phyloP scores from a whole-genome alignment of 202 grass and related monocot genomes.

The Setaria italica region DNA sequence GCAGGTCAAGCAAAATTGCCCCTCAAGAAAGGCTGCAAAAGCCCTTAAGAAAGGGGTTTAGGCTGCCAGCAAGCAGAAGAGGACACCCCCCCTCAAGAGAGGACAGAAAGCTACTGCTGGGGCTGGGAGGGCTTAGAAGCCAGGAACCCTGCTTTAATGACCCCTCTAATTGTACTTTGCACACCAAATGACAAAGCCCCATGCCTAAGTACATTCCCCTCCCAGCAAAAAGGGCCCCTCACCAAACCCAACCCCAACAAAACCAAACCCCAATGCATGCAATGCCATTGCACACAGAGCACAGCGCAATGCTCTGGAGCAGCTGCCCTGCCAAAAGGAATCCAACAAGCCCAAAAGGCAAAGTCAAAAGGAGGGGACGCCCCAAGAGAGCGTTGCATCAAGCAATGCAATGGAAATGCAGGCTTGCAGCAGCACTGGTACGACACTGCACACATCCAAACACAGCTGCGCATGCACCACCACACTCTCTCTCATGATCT shows the following conservation, averaged over 20 bases:
- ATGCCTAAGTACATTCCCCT: slow-evolving; percentile 55
- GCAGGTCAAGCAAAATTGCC: slow-evolving; percentile 51
- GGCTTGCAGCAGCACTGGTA: slow-evolving; percentile 14
- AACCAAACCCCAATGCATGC: slow-evolving; percentile 48
- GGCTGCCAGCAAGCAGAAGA: slow-evolving; percentile 34
- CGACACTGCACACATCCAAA: slow-evolving; percentile 20
- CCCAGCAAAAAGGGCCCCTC: slow-evolving; percentile 31
- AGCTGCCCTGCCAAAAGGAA: slow-evolving; percentile 60
- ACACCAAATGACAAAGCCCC: slow-evolving; percentile 58
- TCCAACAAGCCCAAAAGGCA: slow-evolving; percentile 60
- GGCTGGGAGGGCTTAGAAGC: slow-evolving; percentile 37
- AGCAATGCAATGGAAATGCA: slow-evolving; percentile 40
- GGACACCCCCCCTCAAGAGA: slow-evolving; percentile 18
- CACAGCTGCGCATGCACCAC: slow-evolving; percentile 44
- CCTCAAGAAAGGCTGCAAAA: slow-evolving; percentile 49
- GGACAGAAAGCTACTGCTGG: slow-evolving; percentile 48
- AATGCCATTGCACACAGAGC: slow-evolving; percentile 18
- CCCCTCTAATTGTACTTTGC: slow-evolving; percentile 63
- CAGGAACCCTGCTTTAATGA: slow-evolving; percentile 52
- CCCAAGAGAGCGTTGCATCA: slow-evolving; percentile 43
- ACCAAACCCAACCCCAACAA: background rate
- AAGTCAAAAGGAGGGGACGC: slow-evolving; percentile 59
- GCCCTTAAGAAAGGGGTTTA: slow-evolving; percentile 51
- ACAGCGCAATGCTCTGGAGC: slow-evolving; percentile 32
- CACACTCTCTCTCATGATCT: background rate